Evolutionary conservation across 176 grass and related monocot genomes (phyloP).

Genomic region (sorghum (Sorghum bicolor)): DNA sequence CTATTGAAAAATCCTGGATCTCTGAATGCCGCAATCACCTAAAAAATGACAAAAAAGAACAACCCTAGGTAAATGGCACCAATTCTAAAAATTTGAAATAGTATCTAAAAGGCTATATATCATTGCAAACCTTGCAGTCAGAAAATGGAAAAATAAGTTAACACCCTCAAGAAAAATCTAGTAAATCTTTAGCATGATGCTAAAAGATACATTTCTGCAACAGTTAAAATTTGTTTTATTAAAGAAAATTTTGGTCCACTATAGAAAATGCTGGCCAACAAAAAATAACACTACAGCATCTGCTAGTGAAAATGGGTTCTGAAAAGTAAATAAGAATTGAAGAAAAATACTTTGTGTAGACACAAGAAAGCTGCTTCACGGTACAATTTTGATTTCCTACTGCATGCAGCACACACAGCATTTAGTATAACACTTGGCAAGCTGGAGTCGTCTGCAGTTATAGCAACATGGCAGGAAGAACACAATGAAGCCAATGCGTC

Average conservation of each 20-base stretch:
- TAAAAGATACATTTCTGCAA: conserved; percentile 9
- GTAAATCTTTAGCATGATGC: background rate
- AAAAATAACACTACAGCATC: conserved; percentile 8
- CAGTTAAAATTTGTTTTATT: background rate
- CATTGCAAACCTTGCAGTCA: background rate
- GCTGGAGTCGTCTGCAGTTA: conserved; percentile 58
- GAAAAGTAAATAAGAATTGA: conserved; percentile 18
- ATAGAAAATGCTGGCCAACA: background rate
- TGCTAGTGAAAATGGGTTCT: conserved; percentile 7
- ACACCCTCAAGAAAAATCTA: conserved; percentile 4
- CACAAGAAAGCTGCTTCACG: conserved; percentile 87
- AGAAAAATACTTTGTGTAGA: conserved; percentile 76
- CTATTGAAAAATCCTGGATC: conserved; percentile 70
- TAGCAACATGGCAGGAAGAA: conserved; percentile 74
- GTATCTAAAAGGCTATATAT: background rate
- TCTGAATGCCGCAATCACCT: conserved; percentile 79
- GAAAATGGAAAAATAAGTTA: background rate
- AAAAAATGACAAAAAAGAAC: conserved; percentile 36
- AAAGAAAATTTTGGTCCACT: conserved; percentile 9
- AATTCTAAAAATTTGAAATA: conserved; percentile 8
- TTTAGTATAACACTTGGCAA: conserved; percentile 57
- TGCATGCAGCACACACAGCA: conserved; percentile 71
- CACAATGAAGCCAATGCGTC: conserved; percentile 75
- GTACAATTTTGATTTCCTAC: conserved; percentile 75
- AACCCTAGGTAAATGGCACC: background rate